Evolutionary conservation across 495 filamentous ascomycete genomes (phyloP), one percentile per base, ranked within the genome.

Genomic region (Aspergillus baeticus): DNA sequence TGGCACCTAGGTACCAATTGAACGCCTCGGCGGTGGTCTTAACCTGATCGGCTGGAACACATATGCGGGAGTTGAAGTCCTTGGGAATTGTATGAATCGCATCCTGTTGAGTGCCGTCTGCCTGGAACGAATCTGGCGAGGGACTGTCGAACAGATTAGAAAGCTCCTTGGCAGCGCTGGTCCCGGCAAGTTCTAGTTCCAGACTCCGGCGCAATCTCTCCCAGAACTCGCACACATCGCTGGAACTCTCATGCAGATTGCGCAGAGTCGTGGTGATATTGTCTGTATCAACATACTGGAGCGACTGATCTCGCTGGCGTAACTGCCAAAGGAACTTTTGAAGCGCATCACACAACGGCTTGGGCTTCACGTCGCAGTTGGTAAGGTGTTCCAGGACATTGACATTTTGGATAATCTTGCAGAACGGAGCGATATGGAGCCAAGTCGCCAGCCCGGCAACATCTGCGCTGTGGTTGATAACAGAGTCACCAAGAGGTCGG

Each of bases 341-440:
- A 7, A 81, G 63, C 13, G 77, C 75, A 57, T 76, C 70, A 34
- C 77, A 79, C 21, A 79, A 45, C n/a, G 76, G 79, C 64, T 77
- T 83, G 1, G 81, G 81, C 54, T 74, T 76, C 35, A 70, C 66
- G 23, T 76, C 72, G 17, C 75, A 70, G 38, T 83, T 77, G 21
- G 63, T 72, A 22, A 73, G 67, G 38, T 78, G 75, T 57, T 83
- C 77, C 7, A 82, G 73, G 1, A 81, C 69, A 51, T 77, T 67
- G 23, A 77, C 70, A 6, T 65, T 65, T 54, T 82, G 77, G 29
- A 87, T 74, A 43, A 87, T 73, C 33, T 79, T 69, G 56, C 81
- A 73, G 61, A 88, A 78, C 0, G 85, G 83, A 5, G 69, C 72
- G 60, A 87, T 75, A 48, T 86, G 79, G 50, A 87, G 64, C 78